A percentile compares a stretch with the other conserved stretches of the same genome.
Conservation (phyloP, 2,329 filamentous ascomycete species). For the Fusarium siculi region DNA sequence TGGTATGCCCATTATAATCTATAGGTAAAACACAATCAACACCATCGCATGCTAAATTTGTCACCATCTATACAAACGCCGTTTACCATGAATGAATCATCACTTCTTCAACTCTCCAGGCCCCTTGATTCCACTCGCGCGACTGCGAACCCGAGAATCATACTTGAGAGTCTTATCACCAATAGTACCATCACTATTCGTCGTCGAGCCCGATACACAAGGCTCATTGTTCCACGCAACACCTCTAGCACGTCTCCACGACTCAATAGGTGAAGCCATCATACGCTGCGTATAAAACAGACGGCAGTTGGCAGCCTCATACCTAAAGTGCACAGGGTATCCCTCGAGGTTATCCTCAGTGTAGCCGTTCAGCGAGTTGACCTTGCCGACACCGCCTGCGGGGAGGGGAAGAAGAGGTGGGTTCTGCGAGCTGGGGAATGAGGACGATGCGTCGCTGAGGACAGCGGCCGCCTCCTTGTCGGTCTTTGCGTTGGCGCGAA, state of each 20-base stretch:
- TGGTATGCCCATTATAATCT: not conserved
- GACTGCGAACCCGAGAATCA: constrained; percentile 34
- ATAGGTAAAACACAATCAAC: not conserved
- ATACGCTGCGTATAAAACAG: constrained; percentile 68
- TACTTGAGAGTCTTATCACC: constrained; percentile 30
- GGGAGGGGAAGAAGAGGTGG: constrained; percentile 52
- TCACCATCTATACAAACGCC: not conserved
- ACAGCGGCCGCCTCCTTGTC: constrained; percentile 11
- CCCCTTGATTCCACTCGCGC: constrained; percentile 22
- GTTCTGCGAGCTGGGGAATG: constrained; percentile 19
- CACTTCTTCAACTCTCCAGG: constrained; percentile 31
- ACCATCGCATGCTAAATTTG: not conserved
- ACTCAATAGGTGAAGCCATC: constrained; percentile 59
- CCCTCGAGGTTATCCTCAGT: constrained; percentile 36
- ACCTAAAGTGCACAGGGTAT: constrained; percentile 63
- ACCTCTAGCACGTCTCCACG: constrained; percentile 57
- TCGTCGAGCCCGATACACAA: constrained; percentile 39
- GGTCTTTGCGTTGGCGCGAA: constrained; percentile 21
- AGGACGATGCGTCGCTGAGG: constrained; percentile 15
- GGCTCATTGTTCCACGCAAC: constrained; percentile 31
- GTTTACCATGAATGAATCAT: constrained; percentile 9
- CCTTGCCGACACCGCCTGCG: constrained; percentile 12
- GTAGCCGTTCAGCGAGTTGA: constrained; percentile 38
- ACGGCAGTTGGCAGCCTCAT: constrained; percentile 69
- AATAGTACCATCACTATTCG: constrained; percentile 28